A percentile compares a stretch with the other conserved stretches of the same genome.
Conservation (phyloP, 164 flowering plant genomes). For the Berberis vulgaris region DNA sequence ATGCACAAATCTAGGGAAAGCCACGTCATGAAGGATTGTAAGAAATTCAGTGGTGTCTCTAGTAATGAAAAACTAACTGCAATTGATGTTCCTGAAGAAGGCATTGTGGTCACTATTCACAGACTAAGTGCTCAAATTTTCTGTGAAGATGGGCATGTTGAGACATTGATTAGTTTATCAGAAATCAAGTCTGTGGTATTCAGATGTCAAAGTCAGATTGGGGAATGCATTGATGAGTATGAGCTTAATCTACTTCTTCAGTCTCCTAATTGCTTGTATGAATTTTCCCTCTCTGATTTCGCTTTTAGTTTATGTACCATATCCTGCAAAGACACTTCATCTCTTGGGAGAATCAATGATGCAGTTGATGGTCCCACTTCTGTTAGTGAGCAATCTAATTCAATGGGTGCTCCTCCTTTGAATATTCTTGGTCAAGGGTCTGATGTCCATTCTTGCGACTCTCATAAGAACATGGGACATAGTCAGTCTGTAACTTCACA, state of each 20-base stretch:
- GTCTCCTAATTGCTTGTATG: slow-evolving; percentile 42
- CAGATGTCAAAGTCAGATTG: slow-evolving; percentile 21
- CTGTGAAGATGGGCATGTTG: slow-evolving; percentile 31
- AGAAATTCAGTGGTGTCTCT: slow-evolving; percentile 13
- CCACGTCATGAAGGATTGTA: slow-evolving; percentile 11
- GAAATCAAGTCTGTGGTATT: slow-evolving; percentile 34
- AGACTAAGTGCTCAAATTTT: slow-evolving; percentile 24
- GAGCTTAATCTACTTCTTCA: slow-evolving; percentile 19
- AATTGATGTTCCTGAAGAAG: slow-evolving; percentile 33
- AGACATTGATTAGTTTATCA: slow-evolving; percentile 21
- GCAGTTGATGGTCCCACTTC: slow-evolving; percentile 22
- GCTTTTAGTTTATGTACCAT: slow-evolving; percentile 25
- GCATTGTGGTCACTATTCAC: slow-evolving; percentile 40
- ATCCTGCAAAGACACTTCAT: slow-evolving; percentile 13
- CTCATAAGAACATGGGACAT: slow-evolving; percentile 10
- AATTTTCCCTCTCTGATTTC: slow-evolving; percentile 41
- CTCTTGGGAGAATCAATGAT: slow-evolving; percentile 15
- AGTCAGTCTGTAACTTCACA: slow-evolving; percentile 8
- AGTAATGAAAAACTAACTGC: slow-evolving; percentile 17
- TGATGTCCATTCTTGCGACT: slow-evolving; percentile 14
- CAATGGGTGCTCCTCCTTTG: slow-evolving; percentile 14
- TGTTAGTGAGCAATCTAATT: slow-evolving; percentile 11
- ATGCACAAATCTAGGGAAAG: slow-evolving; percentile 33
- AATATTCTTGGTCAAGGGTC: slow-evolving; percentile 18
- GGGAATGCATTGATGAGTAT: slow-evolving; percentile 18